phyloP scores from a whole-genome alignment of 495 filamentous ascomycete genomes.

The Massariosphaeria phaeospora region DNA sequence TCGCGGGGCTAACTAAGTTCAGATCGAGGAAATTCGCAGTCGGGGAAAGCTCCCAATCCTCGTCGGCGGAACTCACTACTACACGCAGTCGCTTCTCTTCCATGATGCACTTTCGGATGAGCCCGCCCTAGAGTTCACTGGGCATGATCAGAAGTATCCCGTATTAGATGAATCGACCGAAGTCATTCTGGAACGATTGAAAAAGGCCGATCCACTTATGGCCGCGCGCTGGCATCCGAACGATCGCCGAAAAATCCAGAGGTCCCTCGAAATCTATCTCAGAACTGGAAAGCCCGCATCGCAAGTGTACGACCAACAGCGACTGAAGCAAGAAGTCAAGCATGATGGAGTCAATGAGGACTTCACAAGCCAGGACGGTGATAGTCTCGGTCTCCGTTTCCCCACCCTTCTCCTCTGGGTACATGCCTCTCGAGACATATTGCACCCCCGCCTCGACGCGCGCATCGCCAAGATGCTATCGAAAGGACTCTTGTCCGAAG shows the following conservation, averaged over 20 bases:
- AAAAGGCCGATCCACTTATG: constrained; percentile 81
- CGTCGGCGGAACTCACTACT: constrained; percentile 94
- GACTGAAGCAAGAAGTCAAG: constrained; percentile 27
- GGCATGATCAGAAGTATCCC: constrained; percentile 47
- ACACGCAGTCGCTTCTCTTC: constrained; percentile 82
- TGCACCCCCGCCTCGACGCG: constrained; percentile 64
- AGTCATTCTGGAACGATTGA: constrained; percentile 63
- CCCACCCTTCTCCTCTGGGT: constrained; percentile 79
- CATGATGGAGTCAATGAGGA: constrained; percentile 27
- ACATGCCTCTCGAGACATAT: constrained; percentile 60
- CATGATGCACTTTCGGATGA: constrained; percentile 55
- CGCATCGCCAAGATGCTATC: constrained; percentile 81
- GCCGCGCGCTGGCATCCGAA: constrained; percentile 91
- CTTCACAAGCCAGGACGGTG: neutral
- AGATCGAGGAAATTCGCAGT: constrained; percentile 68
- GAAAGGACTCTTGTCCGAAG: constrained; percentile 67
- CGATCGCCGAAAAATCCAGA: constrained; percentile 80
- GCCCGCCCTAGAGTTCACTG: constrained; percentile 32
- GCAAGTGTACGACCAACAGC: constrained; percentile 80
- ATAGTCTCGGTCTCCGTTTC: constrained; percentile 40
- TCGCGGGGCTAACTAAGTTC: neutral
- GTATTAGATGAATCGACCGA: constrained; percentile 68
- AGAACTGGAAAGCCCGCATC: constrained; percentile 73
- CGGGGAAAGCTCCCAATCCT: constrained; percentile 80
- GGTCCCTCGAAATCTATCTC: constrained; percentile 85